Conservation (phyloP, 129 eudicot genomes). For the Daucus carota region DNA sequence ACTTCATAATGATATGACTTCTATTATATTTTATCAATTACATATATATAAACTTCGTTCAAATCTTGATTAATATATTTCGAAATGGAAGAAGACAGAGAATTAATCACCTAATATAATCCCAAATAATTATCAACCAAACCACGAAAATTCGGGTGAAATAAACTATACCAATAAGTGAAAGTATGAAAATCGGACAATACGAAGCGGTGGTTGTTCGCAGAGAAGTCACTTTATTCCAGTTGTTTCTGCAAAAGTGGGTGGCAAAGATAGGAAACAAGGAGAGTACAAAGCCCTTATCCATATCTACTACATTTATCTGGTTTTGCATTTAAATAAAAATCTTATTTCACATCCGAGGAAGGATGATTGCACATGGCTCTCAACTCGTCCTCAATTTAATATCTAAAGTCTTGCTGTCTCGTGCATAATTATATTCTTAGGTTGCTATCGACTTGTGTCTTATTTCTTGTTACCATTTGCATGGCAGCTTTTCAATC, state of each 20-base stretch:
- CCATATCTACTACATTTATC: background rate
- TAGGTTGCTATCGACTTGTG: background rate
- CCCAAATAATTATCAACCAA: too few relatives aligned
- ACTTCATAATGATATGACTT: too few relatives aligned
- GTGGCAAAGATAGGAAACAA: background rate
- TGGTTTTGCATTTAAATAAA: too few relatives aligned
- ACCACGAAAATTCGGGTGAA: background rate
- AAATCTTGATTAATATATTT: too few relatives aligned
- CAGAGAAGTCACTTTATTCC: background rate
- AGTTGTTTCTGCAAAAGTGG: constrained; percentile 1
- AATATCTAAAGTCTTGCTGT: constrained; percentile 5
- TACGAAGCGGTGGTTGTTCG: background rate
- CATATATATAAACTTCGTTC: too few relatives aligned
- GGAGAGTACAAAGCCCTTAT: background rate
- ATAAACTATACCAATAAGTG: background rate
- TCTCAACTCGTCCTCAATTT: background rate
- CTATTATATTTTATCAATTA: too few relatives aligned
- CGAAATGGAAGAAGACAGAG: too few relatives aligned
- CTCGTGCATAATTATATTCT: background rate
- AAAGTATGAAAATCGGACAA: background rate
- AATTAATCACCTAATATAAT: too few relatives aligned
- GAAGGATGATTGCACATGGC: background rate
- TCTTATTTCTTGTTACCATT: background rate
- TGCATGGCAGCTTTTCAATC: background rate
- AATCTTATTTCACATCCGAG: background rate